Evolutionary conservation across 768 basidiomycete species (phyloP).

Genomic region (Coprinopsis sp.): DNA sequence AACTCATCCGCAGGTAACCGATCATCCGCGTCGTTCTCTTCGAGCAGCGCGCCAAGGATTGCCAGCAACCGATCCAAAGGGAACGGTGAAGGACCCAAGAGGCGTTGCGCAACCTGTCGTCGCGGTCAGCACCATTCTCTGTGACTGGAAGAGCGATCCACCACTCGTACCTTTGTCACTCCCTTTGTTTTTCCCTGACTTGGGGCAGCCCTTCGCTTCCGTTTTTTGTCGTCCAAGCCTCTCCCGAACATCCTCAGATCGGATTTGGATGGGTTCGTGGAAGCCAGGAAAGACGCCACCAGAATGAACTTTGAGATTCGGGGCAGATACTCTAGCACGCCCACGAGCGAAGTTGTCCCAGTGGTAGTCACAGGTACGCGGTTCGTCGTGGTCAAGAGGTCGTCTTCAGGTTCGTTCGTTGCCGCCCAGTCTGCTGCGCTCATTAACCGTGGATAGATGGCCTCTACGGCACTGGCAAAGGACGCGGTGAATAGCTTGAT

Average conservation of each 20-base stretch:
- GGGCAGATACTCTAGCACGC: constrained; percentile 32
- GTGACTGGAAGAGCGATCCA: background rate
- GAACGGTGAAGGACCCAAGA: constrained; percentile 75
- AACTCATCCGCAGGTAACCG: constrained; percentile 44
- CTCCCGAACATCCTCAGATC: constrained; percentile 83
- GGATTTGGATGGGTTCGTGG: constrained; percentile 76
- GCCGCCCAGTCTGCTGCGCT: constrained; percentile 61
- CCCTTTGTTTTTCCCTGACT: constrained; percentile 35
- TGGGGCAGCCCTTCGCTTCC: constrained; percentile 42
- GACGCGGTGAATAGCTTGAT: constrained; percentile 58
- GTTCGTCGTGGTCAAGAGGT: constrained; percentile 29
- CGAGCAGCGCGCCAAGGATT: constrained; percentile 70
- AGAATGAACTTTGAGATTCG: constrained; percentile 73
- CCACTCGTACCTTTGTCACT: constrained; percentile 38
- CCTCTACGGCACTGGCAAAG: constrained; percentile 56
- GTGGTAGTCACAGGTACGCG: background rate
- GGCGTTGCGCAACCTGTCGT: constrained; percentile 63
- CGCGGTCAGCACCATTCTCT: background rate
- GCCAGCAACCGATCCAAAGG: constrained; percentile 76
- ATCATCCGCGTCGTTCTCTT: constrained; percentile 61
- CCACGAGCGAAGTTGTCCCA: constrained; percentile 1
- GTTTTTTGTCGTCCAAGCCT: constrained; percentile 60
- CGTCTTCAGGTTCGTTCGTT: constrained; percentile 41
- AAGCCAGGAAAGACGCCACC: constrained; percentile 74
- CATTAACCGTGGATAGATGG: constrained; percentile 63